Percentiles rank a stretch among this genome's conserved stretches.
These are phyloP conservation scores for Candida awuae DNA, from an alignment of 805 yeast genomes.

Conservation along the genomic window DNA sequence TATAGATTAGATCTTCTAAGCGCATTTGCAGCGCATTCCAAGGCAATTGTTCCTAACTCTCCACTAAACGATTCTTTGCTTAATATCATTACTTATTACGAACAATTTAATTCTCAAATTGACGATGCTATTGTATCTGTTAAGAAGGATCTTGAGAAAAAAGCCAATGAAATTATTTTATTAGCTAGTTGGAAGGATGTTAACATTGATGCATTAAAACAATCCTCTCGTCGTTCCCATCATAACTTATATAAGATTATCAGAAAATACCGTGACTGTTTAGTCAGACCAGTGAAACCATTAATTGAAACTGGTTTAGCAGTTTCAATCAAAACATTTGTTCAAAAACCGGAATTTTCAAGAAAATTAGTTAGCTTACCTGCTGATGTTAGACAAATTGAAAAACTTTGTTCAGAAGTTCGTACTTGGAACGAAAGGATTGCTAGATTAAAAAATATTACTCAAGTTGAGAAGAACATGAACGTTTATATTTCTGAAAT, in stretches of 20 bases:
- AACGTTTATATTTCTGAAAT: conserved; percentile 34
- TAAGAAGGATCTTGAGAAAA: conserved; percentile 60
- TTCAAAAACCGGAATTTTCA: background rate
- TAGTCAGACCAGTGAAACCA: conserved; percentile 43
- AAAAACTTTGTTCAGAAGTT: conserved; percentile 27
- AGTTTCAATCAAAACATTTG: conserved; percentile 3
- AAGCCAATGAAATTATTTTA: conserved; percentile 73
- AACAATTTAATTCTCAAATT: conserved; percentile 53
- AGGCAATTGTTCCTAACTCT: conserved; percentile 22
- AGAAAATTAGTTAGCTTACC: conserved; percentile 3
- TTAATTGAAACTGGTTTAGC: conserved; percentile 54
- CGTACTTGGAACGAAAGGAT: conserved; percentile 52
- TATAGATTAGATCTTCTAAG: conserved; percentile 51
- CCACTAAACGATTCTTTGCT: conserved; percentile 35
- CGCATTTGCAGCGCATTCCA: conserved; percentile 56
- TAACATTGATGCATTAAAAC: conserved; percentile 85
- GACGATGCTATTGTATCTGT: conserved; percentile 35
- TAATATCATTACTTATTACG: conserved; percentile 56
- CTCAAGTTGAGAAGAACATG: conserved; percentile 50
- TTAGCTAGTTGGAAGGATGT: conserved; percentile 97
- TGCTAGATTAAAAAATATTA: conserved; percentile 42
- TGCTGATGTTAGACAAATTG: conserved; percentile 5
- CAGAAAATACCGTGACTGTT: conserved; percentile 64
- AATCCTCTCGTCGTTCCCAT: conserved; percentile 88
- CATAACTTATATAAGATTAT: conserved; percentile 73